phyloP scores from a whole-genome alignment of 2,329 filamentous ascomycete genomes.

The Colletotrichum echinochloae region DNA sequence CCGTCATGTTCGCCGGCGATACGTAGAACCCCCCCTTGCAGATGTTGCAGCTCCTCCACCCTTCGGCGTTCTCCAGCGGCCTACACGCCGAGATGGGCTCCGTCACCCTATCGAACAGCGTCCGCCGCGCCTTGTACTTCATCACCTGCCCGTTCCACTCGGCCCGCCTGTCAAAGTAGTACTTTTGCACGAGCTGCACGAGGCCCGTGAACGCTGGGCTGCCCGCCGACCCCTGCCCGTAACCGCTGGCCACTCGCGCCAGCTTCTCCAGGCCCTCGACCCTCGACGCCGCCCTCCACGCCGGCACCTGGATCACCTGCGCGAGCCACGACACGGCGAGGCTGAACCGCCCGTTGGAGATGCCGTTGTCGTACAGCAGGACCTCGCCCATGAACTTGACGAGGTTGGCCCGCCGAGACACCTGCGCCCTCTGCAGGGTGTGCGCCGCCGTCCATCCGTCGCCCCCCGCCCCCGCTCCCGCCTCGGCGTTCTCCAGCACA shows the following conservation, averaged over 20 bases:
- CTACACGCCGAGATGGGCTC: not conserved
- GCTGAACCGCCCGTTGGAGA: conserved; percentile 22
- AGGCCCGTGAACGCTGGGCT: not conserved
- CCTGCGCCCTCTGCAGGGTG: conserved; percentile 2
- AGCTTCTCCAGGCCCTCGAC: conserved; percentile 15
- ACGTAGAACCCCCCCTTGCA: conserved; percentile 20
- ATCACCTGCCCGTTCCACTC: conserved; percentile 20
- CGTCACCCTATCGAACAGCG: conserved; percentile 9
- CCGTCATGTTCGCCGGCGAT: not conserved
- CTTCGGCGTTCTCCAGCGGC: not conserved
- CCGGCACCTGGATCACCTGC: conserved; percentile 16
- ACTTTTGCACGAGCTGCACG: conserved; percentile 6
- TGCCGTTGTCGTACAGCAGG: conserved; percentile 27
- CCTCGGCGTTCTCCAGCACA: conserved; percentile 9
- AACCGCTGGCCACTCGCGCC: not conserved
- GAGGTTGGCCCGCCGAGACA: conserved; percentile 7
- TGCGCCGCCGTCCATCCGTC: conserved; percentile 22
- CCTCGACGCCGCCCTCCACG: conserved; percentile 8
- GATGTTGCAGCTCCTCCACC: not conserved
- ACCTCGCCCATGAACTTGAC: conserved; percentile 31
- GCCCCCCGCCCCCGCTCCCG: not conserved
- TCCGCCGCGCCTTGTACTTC: conserved; percentile 20
- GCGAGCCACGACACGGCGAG: conserved; percentile 12
- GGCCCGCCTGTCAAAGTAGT: conserved; percentile 16
- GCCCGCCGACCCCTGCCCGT: not conserved